Evolutionary conservation across 2,329 filamentous ascomycete species (phyloP), one percentile per base, ranked within the genome.

Genomic region (Arthrobotrys sinensis): DNA sequence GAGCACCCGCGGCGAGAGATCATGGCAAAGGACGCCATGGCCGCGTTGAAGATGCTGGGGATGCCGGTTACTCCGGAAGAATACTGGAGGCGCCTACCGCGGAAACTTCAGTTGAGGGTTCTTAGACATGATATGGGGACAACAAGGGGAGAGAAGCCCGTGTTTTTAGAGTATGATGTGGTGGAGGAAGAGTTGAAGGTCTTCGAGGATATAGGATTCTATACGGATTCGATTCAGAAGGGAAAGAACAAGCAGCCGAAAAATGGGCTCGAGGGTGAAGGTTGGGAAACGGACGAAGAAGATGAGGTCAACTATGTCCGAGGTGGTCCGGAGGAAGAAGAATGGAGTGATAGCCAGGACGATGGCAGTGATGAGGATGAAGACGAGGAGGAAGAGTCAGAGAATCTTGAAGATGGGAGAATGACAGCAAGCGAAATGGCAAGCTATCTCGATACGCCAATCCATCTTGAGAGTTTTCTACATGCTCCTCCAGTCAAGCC

Each of bases 51-150:
- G 48, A 64, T 79, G 32, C 38, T 79, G n/a, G 69, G 76, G 14
- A 79, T 79, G 69, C 64, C 76, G 10, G 53, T 45, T 32, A 79
- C 55, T 14, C 75, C 76, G 16, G 76, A 79, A 52, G 76, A 79
- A n/a, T 79, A 73, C 32, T 79, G 76, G 76, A 68, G 76, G 14
- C 43, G 16, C 1, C 14, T 79, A 19, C 55, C 76, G 1, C 53
- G 76, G 21, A 53, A 70, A 19, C 62, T 72, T 48, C 38, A 62
- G 28, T 32, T 78, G 19, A 70, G 62, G 24, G 36, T 78, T 21
- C 16, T 78, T 12, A 36, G 43, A 8, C 14, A 19, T n/a, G 36
- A 68, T 7, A 2, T 34, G 4, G 65, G 11, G 14, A 19, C n/a
- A 4, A 60, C 46, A 11, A 64, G 52, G 43, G 72, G 72, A 3